Conservation (phyloP, 495 filamentous ascomycete genomes). For the Tuber calosporum region DNA sequence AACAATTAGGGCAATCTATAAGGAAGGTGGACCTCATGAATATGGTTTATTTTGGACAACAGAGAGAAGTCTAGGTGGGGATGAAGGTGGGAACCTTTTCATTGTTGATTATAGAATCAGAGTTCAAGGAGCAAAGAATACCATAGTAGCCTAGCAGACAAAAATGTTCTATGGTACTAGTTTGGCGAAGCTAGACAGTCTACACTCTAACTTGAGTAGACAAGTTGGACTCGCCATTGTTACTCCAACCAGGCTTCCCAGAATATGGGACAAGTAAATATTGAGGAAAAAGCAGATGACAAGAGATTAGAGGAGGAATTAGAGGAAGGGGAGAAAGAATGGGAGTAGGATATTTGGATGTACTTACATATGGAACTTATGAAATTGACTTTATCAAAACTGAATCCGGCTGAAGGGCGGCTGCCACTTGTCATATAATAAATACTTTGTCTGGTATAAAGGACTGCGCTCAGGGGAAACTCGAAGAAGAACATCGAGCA, state of each 20-base stretch:
- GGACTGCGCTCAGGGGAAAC: no score
- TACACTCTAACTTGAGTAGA: neutral
- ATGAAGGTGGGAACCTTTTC: no score
- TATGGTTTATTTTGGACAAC: neutral
- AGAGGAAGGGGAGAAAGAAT: no score
- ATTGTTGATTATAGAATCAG: neutral
- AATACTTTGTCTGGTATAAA: no score
- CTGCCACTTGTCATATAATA: no score
- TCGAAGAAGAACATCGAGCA: no score
- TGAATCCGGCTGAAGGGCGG: no score
- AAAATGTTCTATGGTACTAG: constrained; percentile 6
- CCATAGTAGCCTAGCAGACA: neutral
- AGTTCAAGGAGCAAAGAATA: neutral
- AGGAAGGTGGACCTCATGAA: neutral
- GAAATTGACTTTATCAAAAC: no score
- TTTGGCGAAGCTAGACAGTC: neutral
- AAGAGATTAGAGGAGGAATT: no score
- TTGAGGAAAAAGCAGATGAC: neutral
- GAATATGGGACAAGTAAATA: constrained; percentile 12
- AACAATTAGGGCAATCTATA: neutral
- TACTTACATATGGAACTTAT: no score
- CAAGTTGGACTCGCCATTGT: constrained; percentile 13
- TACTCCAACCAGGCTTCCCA: constrained; percentile 7
- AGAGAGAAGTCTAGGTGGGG: no score
- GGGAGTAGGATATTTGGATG: no score